A percentile compares a stretch with the other conserved stretches of the same genome.
These are phyloP conservation scores for Powellomyces hirtus DNA, from an alignment of 192 early-diverging fungal species.

Conservation along the genomic window DNA sequence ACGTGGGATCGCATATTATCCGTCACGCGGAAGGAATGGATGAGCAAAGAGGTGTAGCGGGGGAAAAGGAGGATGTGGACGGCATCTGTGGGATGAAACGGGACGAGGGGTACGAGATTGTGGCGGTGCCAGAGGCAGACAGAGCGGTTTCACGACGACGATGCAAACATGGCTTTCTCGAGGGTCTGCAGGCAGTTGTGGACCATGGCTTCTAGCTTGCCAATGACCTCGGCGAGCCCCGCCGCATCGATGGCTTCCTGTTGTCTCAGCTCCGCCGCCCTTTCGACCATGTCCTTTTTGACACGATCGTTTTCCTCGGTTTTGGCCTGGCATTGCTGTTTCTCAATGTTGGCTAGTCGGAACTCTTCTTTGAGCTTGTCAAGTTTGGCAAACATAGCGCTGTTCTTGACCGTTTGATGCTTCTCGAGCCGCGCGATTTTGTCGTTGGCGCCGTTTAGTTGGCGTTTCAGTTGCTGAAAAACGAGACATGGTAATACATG, in stretches of 20 bases:
- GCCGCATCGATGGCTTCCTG: constrained; percentile 26
- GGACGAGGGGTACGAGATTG: no score
- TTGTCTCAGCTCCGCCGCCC: constrained; percentile 19
- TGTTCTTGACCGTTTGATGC: constrained; percentile 41
- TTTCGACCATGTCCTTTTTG: constrained; percentile 20
- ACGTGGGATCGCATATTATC: no score
- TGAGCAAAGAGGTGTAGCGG: no score
- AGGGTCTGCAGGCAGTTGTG: constrained; percentile 12
- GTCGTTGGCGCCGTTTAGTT: constrained; percentile 42
- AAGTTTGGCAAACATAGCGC: constrained; percentile 33
- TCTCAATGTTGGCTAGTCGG: constrained; percentile 15
- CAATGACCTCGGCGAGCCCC: constrained; percentile 16
- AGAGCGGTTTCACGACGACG: no score
- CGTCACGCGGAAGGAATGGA: no score
- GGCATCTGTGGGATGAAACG: no score
- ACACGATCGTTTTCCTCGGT: constrained; percentile 35
- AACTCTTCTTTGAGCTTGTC: constrained; percentile 39
- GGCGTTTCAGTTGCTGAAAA: constrained; percentile 45
- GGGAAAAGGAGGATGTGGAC: no score
- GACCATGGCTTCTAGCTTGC: constrained; percentile 8
- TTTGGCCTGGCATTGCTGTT: constrained; percentile 25
- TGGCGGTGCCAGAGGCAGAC: no score
- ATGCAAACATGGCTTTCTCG: constrained; percentile 29
- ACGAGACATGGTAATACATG: background rate
- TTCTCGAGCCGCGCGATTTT: constrained; percentile 46